Evolutionary conservation across 2,329 filamentous ascomycete genomes (phyloP).

Genomic region (Emergomyces pasteurianus): DNA sequence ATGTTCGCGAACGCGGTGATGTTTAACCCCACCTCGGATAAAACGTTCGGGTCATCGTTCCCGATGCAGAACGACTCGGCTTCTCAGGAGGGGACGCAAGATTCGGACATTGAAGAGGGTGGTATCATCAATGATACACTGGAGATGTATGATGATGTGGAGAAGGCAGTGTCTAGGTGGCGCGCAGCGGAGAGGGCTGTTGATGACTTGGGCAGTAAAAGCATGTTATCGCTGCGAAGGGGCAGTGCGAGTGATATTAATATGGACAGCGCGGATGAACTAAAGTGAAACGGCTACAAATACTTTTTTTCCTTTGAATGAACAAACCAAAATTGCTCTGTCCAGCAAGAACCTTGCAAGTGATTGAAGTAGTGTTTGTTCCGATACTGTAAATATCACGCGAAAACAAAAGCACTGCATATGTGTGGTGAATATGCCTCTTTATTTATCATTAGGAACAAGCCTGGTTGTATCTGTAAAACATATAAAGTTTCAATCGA

Average conservation of each 20-base stretch:
- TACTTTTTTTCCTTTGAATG: background rate
- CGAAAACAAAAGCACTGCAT: background rate
- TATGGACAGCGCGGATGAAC: constrained; percentile 14
- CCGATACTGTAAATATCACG: background rate
- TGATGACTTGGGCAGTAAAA: constrained; percentile 27
- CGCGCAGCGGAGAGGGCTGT: constrained; percentile 51
- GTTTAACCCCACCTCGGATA: constrained; percentile 80
- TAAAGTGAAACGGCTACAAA: constrained; percentile 1
- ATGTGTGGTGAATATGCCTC: background rate
- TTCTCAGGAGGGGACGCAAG: constrained; percentile 28
- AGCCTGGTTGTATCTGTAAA: background rate
- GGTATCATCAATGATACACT: constrained; percentile 77
- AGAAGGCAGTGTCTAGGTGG: constrained; percentile 64
- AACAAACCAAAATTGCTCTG: background rate
- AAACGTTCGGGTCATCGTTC: constrained; percentile 55
- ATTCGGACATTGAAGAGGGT: constrained; percentile 61
- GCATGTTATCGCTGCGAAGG: constrained; percentile 24
- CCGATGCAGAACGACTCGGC: constrained; percentile 34
- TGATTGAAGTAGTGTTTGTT: background rate
- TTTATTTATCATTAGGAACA: background rate
- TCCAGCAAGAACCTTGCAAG: background rate
- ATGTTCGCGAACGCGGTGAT: constrained; percentile 98
- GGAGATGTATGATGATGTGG: constrained; percentile 81
- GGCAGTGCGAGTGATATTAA: constrained; percentile 28
- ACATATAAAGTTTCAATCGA: too few relatives aligned